Conservation (phyloP, 148 eudicot genomes). For the Diospyros kaki region DNA sequence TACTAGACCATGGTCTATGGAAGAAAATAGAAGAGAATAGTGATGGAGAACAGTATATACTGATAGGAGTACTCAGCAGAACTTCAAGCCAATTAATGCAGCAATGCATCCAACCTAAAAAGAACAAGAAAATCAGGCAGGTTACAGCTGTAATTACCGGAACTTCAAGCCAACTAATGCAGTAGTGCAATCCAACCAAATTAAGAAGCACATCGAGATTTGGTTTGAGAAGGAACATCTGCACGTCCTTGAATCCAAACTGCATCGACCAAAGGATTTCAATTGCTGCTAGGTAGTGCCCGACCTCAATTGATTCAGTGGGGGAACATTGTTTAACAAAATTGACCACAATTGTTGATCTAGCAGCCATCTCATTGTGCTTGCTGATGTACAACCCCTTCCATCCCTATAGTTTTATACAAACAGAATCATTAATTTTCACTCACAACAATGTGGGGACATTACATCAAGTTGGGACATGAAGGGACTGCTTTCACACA, state of each 20-base stretch:
- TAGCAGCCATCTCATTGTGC: conserved; percentile 57
- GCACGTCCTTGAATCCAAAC: conserved; percentile 67
- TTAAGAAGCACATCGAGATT: conserved; percentile 56
- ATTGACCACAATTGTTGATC: conserved; percentile 34
- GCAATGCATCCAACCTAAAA: conserved; percentile 65
- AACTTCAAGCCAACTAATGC: conserved; percentile 62
- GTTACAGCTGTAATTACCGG: conserved; percentile 41
- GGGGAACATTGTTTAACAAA: conserved; percentile 50
- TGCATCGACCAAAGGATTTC: conserved; percentile 42
- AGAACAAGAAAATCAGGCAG: not conserved
- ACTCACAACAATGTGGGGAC: not conserved
- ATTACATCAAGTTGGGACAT: not conserved
- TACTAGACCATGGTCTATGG: not conserved
- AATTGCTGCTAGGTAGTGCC: conserved; percentile 62
- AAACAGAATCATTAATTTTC: not conserved
- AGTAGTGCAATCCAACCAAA: conserved; percentile 78
- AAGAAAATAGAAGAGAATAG: not conserved
- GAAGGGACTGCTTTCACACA: not conserved
- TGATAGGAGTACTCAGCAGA: conserved; percentile 40
- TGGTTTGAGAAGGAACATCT: conserved; percentile 59
- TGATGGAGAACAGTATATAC: no score
- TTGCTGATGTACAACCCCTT: conserved; percentile 45
- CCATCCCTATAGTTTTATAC: conserved; percentile 47
- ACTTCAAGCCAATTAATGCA: conserved; percentile 67
- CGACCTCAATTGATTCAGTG: conserved; percentile 62